Base-by-base conservation (phyloP, 768 basidiomycete species). In the Artomyces pyxidatus region DNA sequence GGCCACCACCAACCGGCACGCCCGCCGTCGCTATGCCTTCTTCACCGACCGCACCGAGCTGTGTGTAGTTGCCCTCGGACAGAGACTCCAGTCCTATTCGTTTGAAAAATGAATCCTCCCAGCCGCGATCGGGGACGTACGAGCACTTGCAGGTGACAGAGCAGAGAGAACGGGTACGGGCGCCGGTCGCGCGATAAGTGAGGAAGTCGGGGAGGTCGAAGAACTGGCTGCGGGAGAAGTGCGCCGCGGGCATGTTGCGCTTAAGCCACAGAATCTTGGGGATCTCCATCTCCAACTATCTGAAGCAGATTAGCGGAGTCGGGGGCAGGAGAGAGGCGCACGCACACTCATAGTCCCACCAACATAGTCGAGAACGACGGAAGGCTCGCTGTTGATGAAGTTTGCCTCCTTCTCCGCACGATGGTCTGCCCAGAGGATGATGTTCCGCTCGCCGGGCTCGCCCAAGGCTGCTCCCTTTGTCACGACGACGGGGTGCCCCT, bases 191-290 rank as follows among this genome's bases (percentile, higher is more conserved):
- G 42, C 81, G 85, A 71, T 94, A 98, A 0, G 96, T 97, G 45
- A 99, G 75, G 71, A 82, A 94, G 68, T 96, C 93, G n/a, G 93
- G 93, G 16, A 96, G 78, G 61, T 95, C 93, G 65, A 83, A 88
- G 70, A 88, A 88, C 58, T 89, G 85, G 67, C 85, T 88, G 47
- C 71, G 71, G 21, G 76, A 65, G 68, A 99, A 98, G 16, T 71
- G 72, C 10, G 75, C 68, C 0, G 78, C 62, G 2, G 75, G 61
- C 93, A 98, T 94, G 69, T 87, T 74, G 51, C 80, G 83, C 66
- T 94, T 97, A 37, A 98, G 76, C 96, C 96, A 98, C 25, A 98
- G 80, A 26, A 94, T 85, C 66, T 98, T 98, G 0, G 95, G 95
- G 38, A 97, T 81, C 67, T 97, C 95, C 96, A 98, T 98, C 67